Percentiles rank a stretch among this genome's conserved stretches.
These are phyloP conservation scores for Candida methanosorbosa DNA, from an alignment of 805 yeast species.

Conservation along the genomic window DNA sequence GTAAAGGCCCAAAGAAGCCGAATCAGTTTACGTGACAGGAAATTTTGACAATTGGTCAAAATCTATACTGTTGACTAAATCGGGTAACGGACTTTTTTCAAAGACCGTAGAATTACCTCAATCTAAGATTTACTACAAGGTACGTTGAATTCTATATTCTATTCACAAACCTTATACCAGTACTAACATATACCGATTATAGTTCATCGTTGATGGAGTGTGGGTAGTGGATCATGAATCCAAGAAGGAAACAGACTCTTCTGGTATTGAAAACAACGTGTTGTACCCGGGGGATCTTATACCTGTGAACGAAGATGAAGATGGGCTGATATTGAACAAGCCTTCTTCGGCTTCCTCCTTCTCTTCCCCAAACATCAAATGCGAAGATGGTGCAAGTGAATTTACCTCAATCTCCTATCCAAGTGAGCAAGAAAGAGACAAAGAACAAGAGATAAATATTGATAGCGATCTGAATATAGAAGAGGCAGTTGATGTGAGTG, in stretches of 20 bases:
- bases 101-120: slow-evolving; percentile 34
- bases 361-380: not conserved
- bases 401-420: slow-evolving; percentile 25
- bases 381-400: slow-evolving; percentile 20
- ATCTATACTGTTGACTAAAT: slow-evolving; percentile 32
- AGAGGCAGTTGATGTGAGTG: not conserved
- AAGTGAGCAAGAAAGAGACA: slow-evolving; percentile 4
- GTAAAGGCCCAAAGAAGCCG: slow-evolving; percentile 15
- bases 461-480: slow-evolving; percentile 1
- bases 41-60: slow-evolving; percentile 49
- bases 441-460: too few relatives aligned
- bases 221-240: slow-evolving; percentile 38
- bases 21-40: slow-evolving; percentile 51
- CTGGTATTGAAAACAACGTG: slow-evolving; percentile 47
- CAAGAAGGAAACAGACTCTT: slow-evolving; percentile 28
- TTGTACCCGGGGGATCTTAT: slow-evolving; percentile 25
- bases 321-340: slow-evolving; percentile 1
- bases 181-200: too few relatives aligned
- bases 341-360: not conserved
- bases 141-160: too few relatives aligned
- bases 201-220: slow-evolving; percentile 50
- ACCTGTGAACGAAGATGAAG: too few relatives aligned
- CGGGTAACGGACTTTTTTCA: slow-evolving; percentile 25
- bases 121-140: slow-evolving; percentile 38
- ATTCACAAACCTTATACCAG: too few relatives aligned